Evolutionary conservation across 2,329 filamentous ascomycete genomes (phyloP), one percentile per base, ranked within the genome.

Genomic region (Phaeosphaeriaceae sp.): DNA sequence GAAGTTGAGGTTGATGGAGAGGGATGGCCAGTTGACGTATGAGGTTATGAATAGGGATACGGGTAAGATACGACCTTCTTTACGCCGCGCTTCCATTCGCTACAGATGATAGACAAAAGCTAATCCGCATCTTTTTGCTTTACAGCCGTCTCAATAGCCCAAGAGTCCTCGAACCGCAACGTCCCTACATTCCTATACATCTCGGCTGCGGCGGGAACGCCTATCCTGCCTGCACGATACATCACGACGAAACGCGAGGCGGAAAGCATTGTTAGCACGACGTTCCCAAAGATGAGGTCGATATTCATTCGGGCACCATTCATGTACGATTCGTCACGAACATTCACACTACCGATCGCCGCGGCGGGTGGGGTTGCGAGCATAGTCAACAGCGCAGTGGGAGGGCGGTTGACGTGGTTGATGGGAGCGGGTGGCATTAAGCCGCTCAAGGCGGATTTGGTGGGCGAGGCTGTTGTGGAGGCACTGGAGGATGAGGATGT

Each of bases 1-100:
- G 61, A 83, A 86, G 60, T 84, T 93, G 65, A 83, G 85, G 65
- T 85, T 89, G 1, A 83, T 88, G 52, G 88, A 91, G 76, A 85
- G 82, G 47, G 88, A 88, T 67, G 88, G 89, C 24, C 91, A 95
- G 79, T 83, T 97, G 70, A 97, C 94, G 19, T 99, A 99, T 81
- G 95, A 98, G 81, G 84, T 93, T 60, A 97, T 99, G 92, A 99
- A 99, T 80, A 87, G 95, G 56, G 94, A 98, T 80, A 85, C 85
- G 45, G 84, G 84, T 85, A 71, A 31, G n/a, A 74, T 59, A 33
- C 48, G 17, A 53, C 50, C 21, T 41, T 51, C 20, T 47, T 47
- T 19, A 21, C 15, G 13, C 20, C 42, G 3, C 19, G 25, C 4
- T 27, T 27, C 25, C 25, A 5, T 9, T 27, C 9, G 9, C 25